Evolutionary conservation across 495 filamentous ascomycete genomes (phyloP), one percentile per base, ranked within the genome.

Genomic region (Platismatia glauca): DNA sequence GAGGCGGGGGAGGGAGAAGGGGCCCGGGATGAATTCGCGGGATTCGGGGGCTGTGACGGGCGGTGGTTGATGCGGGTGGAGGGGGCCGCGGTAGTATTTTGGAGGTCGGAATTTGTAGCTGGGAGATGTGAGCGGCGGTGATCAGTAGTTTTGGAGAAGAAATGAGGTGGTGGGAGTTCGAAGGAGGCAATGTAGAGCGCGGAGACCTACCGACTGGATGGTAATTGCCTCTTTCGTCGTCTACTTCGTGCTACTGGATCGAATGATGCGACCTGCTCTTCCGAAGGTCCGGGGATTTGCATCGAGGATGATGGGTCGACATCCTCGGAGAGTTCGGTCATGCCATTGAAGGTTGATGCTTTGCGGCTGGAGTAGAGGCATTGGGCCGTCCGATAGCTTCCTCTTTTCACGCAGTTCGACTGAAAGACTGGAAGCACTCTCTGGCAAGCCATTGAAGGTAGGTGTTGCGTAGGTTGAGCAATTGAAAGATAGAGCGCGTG

Each of bases 31-130:
- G 77, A 91, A 98, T 58, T 88, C 76, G 71, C 94, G 87, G 63
- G 94, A 96, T 60, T 86, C 80, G 15, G 94, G 92, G 67, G 91
- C 86, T 41, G 94, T 94, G 52, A 86, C 79, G 15, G 84, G 81
- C 7, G 90, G 94, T 20, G 89, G 86, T 74, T 95, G 89, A 71
- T 95, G 84, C 50, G 94, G 95, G 71, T 97, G 91, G 43, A 97
- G 81, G 55, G 92, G 91, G 60, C 94, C 94, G 72, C 94, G 88
- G 74, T 95, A 83, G 81, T 89, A 97, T 74, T 92, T 90, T 46
- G 95, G 95, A 46, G 94, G 84, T 52, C 89, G 89, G 75, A 86
- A 97, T 76, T 91, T 87, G 76, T 97, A 98, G 79, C 91, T 95
- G 53, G 5, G 34, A 11, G 33, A n/a, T 55, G 55, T 71, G 67